phyloP scores from a whole-genome alignment of 2,329 filamentous ascomycete genomes.

The Boeremia lycopersici region DNA sequence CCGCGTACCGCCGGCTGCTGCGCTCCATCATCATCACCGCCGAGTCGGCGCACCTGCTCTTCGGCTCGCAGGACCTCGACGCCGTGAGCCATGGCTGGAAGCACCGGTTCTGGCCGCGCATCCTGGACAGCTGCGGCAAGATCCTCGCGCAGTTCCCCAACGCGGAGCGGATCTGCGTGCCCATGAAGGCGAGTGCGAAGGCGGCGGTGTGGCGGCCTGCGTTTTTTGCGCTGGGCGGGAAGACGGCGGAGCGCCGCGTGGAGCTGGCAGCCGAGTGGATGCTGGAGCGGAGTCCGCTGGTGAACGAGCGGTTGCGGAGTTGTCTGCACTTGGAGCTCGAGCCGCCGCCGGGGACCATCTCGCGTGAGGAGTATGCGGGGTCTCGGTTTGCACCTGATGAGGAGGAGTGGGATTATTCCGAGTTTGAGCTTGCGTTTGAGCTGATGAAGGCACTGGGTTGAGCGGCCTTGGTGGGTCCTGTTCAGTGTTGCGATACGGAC shows the following conservation, averaged over 20 bases:
- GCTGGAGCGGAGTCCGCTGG: conserved; percentile 27
- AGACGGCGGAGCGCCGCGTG: conserved; percentile 35
- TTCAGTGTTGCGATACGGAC: background rate
- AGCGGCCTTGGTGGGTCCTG: background rate
- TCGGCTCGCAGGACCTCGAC: conserved; percentile 26
- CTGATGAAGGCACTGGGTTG: conserved; percentile 4
- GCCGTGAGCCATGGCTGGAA: conserved; percentile 38
- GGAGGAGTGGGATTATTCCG: conserved; percentile 35
- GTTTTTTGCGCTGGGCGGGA: conserved; percentile 32
- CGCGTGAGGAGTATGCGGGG: conserved; percentile 26
- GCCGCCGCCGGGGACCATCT: conserved; percentile 11
- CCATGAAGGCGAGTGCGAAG: conserved; percentile 27
- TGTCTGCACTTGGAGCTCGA: conserved; percentile 37
- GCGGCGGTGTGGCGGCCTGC: conserved; percentile 29
- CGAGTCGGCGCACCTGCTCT: conserved; percentile 31
- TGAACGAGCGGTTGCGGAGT: conserved; percentile 25
- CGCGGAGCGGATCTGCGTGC: conserved; percentile 31
- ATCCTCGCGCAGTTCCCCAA: conserved; percentile 31
- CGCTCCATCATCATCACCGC: conserved; percentile 29
- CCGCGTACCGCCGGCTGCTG: conserved; percentile 26
- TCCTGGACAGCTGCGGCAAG: conserved; percentile 23
- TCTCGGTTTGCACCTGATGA: conserved; percentile 29
- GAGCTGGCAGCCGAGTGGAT: conserved; percentile 36
- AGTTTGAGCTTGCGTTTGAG: conserved; percentile 19
- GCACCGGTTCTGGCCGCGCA: conserved; percentile 35